phyloP scores from a whole-genome alignment of 306 rosid genomes.

The Ziziphus jujuba region DNA sequence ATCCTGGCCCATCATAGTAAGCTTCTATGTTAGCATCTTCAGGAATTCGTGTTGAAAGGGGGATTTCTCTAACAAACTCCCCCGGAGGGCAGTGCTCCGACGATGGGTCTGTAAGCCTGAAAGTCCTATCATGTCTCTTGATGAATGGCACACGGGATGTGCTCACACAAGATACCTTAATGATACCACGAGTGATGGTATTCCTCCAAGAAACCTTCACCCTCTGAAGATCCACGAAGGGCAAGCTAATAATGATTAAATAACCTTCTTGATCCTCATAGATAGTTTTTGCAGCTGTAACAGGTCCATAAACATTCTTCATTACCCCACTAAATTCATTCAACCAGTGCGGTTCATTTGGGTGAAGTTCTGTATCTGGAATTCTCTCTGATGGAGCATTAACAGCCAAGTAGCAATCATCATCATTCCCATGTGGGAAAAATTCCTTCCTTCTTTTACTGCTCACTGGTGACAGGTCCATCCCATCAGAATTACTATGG shows the following conservation, averaged over 20 bases:
- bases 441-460: slow-evolving; percentile 71
- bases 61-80: slow-evolving; percentile 84
- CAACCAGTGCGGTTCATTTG: slow-evolving; percentile 56
- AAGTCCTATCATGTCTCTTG: slow-evolving; percentile 77
- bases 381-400: slow-evolving; percentile 71
- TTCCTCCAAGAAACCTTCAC: slow-evolving; percentile 97
- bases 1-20: slow-evolving; percentile 86
- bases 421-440: slow-evolving; percentile 66
- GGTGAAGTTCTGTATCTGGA: slow-evolving; percentile 53
- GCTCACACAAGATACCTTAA: slow-evolving; percentile 89
- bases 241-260: slow-evolving; percentile 77
- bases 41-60: slow-evolving; percentile 79
- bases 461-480: slow-evolving; percentile 71
- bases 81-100: slow-evolving; percentile 97
- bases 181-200: slow-evolving; percentile 71
- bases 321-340: slow-evolving; percentile 84
- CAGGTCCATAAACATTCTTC: slow-evolving; percentile 78
- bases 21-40: slow-evolving; percentile 95
- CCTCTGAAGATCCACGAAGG: slow-evolving; percentile 82
- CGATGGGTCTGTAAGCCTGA: slow-evolving; percentile 75
- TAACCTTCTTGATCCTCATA: slow-evolving; percentile 86
- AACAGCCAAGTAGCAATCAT: slow-evolving; percentile 63
- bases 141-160: slow-evolving; percentile 71
- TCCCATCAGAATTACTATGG: slow-evolving; percentile 56
- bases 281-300: slow-evolving; percentile 83